Percentiles rank a stretch among this genome's conserved stretches.
These are phyloP conservation scores for Clonostachys sp. DNA, from an alignment of 2,329 filamentous ascomycete species.

Conservation along the genomic window DNA sequence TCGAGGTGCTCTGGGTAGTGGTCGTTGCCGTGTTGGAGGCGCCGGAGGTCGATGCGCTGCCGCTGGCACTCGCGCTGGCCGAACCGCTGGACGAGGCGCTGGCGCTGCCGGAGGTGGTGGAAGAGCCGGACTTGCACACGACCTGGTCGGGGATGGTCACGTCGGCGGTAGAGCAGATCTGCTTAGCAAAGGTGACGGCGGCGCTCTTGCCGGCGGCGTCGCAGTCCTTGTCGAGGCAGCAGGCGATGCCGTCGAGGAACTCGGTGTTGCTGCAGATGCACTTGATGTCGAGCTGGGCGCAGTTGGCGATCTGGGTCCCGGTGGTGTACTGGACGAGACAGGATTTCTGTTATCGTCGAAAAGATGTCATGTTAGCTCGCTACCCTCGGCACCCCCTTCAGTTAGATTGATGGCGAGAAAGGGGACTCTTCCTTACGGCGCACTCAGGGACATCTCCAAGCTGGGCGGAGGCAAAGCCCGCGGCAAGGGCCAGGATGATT, in stretches of 20 bases:
- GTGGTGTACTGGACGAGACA: constrained; percentile 25
- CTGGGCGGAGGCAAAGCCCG: constrained; percentile 26
- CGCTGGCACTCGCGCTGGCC: background rate
- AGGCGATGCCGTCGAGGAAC: constrained; percentile 33
- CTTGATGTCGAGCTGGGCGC: constrained; percentile 26
- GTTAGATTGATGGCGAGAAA: background rate
- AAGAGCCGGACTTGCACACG: constrained; percentile 19
- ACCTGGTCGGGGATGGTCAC: constrained; percentile 29
- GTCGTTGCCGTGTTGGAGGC: background rate
- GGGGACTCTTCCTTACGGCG: constrained; percentile 24
- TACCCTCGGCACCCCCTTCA: too few species aligned
- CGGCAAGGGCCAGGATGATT: constrained; percentile 18
- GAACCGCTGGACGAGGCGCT: background rate
- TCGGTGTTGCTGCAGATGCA: constrained; percentile 34
- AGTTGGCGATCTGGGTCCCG: constrained; percentile 27
- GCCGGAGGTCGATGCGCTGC: background rate
- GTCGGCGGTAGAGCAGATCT: constrained; percentile 28
- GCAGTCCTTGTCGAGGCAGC: constrained; percentile 31
- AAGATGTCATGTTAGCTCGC: background rate
- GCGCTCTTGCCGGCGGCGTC: constrained; percentile 18
- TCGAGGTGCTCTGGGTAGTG: background rate
- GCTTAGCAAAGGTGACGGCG: constrained; percentile 28
- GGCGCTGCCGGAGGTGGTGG: constrained; percentile 1
- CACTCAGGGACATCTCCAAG: constrained; percentile 24
- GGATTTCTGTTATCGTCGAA: constrained; percentile 3